Conservation (phyloP, 2,329 filamentous ascomycete genomes). For the Acrocalymma vagum region DNA sequence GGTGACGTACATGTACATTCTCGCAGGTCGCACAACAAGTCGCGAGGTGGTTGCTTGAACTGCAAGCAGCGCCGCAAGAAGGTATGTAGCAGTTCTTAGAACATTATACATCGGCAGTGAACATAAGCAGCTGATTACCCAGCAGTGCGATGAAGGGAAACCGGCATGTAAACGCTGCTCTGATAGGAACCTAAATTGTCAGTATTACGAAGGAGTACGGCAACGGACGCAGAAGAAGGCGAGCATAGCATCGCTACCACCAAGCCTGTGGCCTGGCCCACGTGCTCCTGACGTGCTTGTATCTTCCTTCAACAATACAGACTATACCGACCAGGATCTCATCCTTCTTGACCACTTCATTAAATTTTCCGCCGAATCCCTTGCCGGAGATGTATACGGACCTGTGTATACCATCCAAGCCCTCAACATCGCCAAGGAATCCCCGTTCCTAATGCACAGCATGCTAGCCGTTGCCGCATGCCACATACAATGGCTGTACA, state of each 20-base stretch:
- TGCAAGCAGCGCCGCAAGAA: conserved; percentile 15
- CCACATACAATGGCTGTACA: conserved; percentile 16
- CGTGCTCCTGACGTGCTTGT: conserved; percentile 2
- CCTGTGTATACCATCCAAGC: conserved; percentile 8
- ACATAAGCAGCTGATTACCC: background rate
- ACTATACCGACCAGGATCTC: conserved; percentile 14
- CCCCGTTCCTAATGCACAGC: conserved; percentile 19
- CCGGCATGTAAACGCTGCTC: conserved; percentile 9
- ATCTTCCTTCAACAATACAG: background rate
- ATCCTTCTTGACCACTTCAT: conserved; percentile 14
- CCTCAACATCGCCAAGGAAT: conserved; percentile 13
- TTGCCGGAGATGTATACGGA: background rate
- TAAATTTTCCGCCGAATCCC: background rate
- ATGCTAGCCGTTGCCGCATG: conserved; percentile 20
- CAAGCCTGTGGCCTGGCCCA: conserved; percentile 6
- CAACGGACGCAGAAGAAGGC: background rate
- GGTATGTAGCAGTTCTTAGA: conserved; percentile 4
- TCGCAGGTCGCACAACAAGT: conserved; percentile 15
- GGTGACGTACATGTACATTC: background rate
- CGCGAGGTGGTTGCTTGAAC: conserved; percentile 9
- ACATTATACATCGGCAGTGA: background rate
- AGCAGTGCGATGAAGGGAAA: conserved; percentile 10
- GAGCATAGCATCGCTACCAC: background rate
- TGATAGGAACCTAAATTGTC: conserved; percentile 2
- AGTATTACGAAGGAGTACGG: background rate